Base-by-base conservation (phyloP, 1,284 basidiomycete genomes). In the Apiotrichum brassicae region DNA sequence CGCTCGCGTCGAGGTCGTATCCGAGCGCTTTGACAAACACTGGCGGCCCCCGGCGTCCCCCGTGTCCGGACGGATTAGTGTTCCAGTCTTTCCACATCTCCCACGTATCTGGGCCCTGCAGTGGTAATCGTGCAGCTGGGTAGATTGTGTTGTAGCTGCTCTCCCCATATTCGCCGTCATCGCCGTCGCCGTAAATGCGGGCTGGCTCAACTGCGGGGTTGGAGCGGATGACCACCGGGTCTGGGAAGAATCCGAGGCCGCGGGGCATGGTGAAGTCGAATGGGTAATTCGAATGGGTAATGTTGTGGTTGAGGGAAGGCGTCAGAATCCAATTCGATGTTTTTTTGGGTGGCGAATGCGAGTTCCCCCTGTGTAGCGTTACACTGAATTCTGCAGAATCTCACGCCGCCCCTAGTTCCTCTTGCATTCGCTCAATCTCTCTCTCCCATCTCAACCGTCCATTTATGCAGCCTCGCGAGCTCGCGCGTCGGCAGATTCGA, bases 61-160 rank as follows among this genome's bases (percentile, higher is more conserved):
- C 68, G 46, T 72, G 66, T 16, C 48, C 54, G 6, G 63, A 45
- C 3, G 64, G 62, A 41, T 68, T 66, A 19, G 61, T 63, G 48
- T 65, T 53, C 70, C 70, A 72, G 39, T 68, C 68, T 49, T 56
- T 60, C 64, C 64, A 68, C 23, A 36, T 24, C 11, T 32, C 37
- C 53, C 36, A 48, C 6, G 45, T 43, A 35, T 55, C 46, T 40
- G 11, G 48, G 35, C 42, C 56, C 19, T 34, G 35, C 19, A 9
- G 46, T 26, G 38, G 30, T 14, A 14, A 6, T 4, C 23, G 13
- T 22, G n/a, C 28, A 0, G 20, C 34, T 14, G 22, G 22, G 33
- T n/a, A 13, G 33, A 13, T 7, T 16, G 11, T 8, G 13, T 13
- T 34, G 13, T 13, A 11, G 33, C n/a, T n/a, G 14, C 18, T n/a